Evolutionary conservation across 2,329 filamentous ascomycete genomes (phyloP), one percentile per base, ranked within the genome.

Genomic region (Atkinsonella hypoxylon): DNA sequence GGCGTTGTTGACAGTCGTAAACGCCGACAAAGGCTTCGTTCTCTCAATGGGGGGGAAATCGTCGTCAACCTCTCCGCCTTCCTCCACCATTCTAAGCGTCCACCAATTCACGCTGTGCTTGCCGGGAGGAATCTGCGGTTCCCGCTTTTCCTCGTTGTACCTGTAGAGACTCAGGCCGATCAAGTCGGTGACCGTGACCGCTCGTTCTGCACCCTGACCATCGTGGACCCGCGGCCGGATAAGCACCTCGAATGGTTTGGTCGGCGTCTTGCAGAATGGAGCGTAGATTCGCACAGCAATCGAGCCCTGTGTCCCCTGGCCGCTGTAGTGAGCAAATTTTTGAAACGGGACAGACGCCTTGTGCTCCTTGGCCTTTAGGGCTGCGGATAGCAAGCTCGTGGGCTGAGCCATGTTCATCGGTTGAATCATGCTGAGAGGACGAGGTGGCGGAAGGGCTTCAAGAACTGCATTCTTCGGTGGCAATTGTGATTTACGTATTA

Each of bases 31-130:
- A 2, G 82, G 77, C 59, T 85, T 85, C 20, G 79, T 87, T 36
- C 87, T 77, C 52, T 86, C 83, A 40, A 93, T 73, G 0, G 87
- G 82, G 32, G 87, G 86, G 56, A 93, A 93, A 61, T 93, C 88
- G 56, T 89, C 85, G 57, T 94, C 87, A 1, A 91, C 82, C 61
- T 93, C 87, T 46, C 85, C 88, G 51, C 87, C 86, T 61, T 93
- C 82, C 54, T 93, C 82, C 1, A 90, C 86, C 81, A 94, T 89
- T 40, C 87, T 78, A 51, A 94, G 69, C 22, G 82, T 87, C 85
- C 86, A 93, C 71, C 82, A 82, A 61, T 91, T 91, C 58, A 90
- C 83, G 58, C 87, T 88, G 48, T 81, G 72, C 61, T 88, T 87
- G 47, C 82, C 78, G 2, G 70, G 63, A 0, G 80, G 70, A 10